Percentiles rank a stretch among this genome's conserved stretches.
Conservation (phyloP, 163 green algal species). For the Smithsoniella earleae region DNA sequence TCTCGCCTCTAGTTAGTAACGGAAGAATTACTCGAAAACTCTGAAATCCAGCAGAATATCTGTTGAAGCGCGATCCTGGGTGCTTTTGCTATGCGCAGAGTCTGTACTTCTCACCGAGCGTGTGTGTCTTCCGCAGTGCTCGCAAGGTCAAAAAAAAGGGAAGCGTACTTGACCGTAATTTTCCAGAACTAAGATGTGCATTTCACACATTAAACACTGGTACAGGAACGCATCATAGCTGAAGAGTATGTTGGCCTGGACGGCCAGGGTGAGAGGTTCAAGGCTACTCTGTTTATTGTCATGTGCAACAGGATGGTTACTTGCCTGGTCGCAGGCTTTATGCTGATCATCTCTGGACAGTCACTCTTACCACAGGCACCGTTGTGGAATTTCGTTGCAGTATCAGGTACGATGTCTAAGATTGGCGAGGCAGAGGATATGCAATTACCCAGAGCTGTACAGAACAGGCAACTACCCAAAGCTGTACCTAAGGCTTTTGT, state of each 20-base stretch:
- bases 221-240: slow-evolving; percentile 93
- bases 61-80: too few species aligned
- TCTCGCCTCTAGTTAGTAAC: too few species aligned
- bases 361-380: slow-evolving; percentile 61
- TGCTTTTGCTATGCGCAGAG: too few species aligned
- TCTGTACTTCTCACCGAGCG: too few species aligned
- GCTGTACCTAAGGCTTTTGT: too few species aligned
- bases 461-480: slow-evolving; percentile 41
- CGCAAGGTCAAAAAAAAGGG: too few species aligned
- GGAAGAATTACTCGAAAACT: too few species aligned
- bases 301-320: slow-evolving; percentile 84
- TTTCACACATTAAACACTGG: too few species aligned
- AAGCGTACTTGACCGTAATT: too few species aligned
- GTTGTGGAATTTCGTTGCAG: slow-evolving; percentile 57
- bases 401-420: slow-evolving; percentile 41
- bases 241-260: slow-evolving; percentile 60
- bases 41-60: too few species aligned
- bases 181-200: too few species aligned
- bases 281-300: slow-evolving; percentile 66
- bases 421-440: not conserved
- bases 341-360: slow-evolving; percentile 45
- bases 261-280: slow-evolving; percentile 44
- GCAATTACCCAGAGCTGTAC: slow-evolving; percentile 6
- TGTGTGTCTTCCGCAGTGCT: too few species aligned
- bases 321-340: slow-evolving; percentile 41